A percentile compares a stretch with the other conserved stretches of the same genome.
Evolutionary conservation across 805 yeast species (phyloP).

Genomic region (Saccharomycopsis olivae): DNA sequence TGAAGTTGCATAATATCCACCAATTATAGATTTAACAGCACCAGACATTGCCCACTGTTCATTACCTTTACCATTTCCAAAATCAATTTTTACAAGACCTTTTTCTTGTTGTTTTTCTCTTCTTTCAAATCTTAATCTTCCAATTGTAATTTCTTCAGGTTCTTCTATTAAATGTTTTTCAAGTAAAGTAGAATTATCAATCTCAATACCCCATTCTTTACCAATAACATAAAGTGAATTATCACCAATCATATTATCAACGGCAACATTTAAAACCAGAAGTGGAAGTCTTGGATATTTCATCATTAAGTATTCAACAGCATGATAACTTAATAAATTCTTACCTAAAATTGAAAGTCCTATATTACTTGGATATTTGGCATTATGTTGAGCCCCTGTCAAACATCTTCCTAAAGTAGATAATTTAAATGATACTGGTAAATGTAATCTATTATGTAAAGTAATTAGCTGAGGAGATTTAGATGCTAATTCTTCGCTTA

Average conservation of each 20-base stretch:
- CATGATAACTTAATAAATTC: constrained; percentile 63
- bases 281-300: constrained; percentile 88
- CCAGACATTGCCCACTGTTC: constrained; percentile 36
- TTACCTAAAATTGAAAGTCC: constrained; percentile 80
- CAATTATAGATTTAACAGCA: constrained; percentile 73
- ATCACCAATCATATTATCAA: constrained; percentile 64
- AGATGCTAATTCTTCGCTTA: constrained; percentile 41
- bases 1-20: constrained; percentile 66
- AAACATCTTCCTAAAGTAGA: constrained; percentile 74
- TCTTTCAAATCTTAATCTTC: constrained; percentile 47
- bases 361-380: constrained; percentile 55
- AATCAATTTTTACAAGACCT: constrained; percentile 2
- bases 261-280: constrained; percentile 62
- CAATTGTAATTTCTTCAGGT: constrained; percentile 54
- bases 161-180: constrained; percentile 61
- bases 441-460: constrained; percentile 62
- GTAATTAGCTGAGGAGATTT: constrained; percentile 67
- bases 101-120: constrained; percentile 17
- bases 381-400: constrained; percentile 40
- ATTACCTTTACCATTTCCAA: constrained; percentile 1
- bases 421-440: constrained; percentile 46
- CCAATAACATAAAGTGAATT: constrained; percentile 59
- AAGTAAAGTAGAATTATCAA: constrained; percentile 52
- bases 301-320: constrained; percentile 59
- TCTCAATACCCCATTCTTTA: constrained; percentile 80